Conservation (phyloP, 1,284 basidiomycete species). For the Mycena sp. region DNA sequence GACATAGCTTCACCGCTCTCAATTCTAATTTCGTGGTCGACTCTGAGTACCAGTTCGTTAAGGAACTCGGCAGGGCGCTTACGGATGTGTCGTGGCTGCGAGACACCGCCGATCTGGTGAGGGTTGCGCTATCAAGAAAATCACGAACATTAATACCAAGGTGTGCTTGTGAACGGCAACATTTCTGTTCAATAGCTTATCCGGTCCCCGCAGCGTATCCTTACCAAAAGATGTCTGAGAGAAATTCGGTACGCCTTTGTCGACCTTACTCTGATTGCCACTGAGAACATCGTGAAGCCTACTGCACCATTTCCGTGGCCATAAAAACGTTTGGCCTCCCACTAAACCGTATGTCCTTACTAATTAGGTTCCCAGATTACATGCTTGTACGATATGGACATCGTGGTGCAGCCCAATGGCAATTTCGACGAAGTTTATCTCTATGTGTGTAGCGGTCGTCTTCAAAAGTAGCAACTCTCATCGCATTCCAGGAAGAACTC, state of each 20-base stretch:
- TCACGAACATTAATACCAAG: constrained; percentile 98
- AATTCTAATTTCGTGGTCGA: constrained; percentile 90
- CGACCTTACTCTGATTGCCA: constrained; percentile 22
- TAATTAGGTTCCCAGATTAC: constrained; percentile 68
- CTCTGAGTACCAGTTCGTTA: constrained; percentile 92
- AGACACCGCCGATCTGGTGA: constrained; percentile 87
- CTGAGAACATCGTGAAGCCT: constrained; percentile 57
- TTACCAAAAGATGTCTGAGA: constrained; percentile 93
- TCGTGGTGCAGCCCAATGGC: constrained; percentile 87
- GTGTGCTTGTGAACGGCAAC: constrained; percentile 45
- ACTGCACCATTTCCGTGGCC: constrained; percentile 94
- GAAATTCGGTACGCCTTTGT: constrained; percentile 82
- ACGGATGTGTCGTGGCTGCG: constrained; percentile 92
- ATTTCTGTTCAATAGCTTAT: constrained; percentile 1
- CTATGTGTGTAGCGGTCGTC: constrained; percentile 66
- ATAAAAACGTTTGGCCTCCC: constrained; percentile 85
- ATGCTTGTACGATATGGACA: constrained; percentile 97
- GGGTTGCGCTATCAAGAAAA: constrained; percentile 96
- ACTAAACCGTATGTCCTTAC: background rate
- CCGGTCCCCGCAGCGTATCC: constrained; percentile 72
- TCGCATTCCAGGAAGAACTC: constrained; percentile 81
- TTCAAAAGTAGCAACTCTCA: constrained; percentile 5
- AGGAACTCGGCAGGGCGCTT: constrained; percentile 96
- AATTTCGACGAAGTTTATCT: constrained; percentile 97
- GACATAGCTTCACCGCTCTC: constrained; percentile 81